Percentiles rank a stretch among this genome's conserved stretches.
phyloP scores from a whole-genome alignment of 495 filamentous ascomycete species.

The Aspergillus diversus region DNA sequence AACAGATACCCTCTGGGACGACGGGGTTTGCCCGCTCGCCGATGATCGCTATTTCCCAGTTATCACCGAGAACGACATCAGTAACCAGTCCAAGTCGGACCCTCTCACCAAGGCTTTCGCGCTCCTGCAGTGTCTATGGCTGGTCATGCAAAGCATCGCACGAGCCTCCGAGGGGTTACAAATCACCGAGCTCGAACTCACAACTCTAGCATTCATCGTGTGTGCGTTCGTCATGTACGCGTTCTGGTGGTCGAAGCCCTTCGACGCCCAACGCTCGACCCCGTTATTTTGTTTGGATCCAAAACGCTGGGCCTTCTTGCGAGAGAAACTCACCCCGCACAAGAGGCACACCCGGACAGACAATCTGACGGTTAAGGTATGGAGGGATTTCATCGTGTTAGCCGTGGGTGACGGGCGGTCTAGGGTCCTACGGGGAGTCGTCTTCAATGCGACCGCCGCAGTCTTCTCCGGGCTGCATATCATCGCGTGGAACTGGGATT shows the following conservation, averaged over 20 bases:
- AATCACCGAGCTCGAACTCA: constrained; percentile 3
- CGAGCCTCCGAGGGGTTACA: neutral
- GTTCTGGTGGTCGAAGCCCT: constrained; percentile 2
- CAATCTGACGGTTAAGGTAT: neutral
- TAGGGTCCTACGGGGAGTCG: neutral
- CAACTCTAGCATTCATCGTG: neutral
- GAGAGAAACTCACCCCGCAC: neutral
- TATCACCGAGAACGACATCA: neutral
- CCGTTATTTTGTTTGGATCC: neutral
- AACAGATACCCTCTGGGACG: neutral
- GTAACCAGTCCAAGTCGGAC: constrained; percentile 2
- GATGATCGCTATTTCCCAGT: neutral
- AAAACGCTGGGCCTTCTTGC: neutral
- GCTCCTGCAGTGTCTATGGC: neutral
- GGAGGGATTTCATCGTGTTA: neutral
- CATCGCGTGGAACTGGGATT: constrained; percentile 4
- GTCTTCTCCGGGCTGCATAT: neutral
- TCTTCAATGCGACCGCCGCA: neutral
- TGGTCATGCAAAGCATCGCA: constrained; percentile 1
- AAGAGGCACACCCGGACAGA: neutral
- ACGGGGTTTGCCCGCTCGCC: neutral
- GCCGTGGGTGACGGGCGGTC: neutral
- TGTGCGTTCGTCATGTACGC: neutral
- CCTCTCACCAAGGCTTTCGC: neutral
- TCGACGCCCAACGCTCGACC: neutral